These are phyloP conservation scores for Pittosporum tobira DNA, from an alignment of 129 eudicot genomes.

Conservation along the genomic window DNA sequence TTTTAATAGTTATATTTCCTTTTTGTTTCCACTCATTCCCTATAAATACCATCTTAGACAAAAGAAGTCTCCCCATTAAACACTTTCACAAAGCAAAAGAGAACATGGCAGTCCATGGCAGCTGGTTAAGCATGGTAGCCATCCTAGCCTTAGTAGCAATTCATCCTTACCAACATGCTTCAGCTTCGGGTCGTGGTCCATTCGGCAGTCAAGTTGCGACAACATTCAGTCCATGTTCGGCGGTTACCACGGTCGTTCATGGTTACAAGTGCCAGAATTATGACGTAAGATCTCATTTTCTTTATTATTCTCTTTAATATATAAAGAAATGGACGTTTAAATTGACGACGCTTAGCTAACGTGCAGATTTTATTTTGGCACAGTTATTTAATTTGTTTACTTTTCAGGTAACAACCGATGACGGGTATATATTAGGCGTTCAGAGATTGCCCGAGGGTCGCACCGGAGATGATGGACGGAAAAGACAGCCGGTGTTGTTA, in stretches of 20 bases:
- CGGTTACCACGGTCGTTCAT: conserved; percentile 29
- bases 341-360: not conserved
- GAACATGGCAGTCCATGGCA: conserved; percentile 9
- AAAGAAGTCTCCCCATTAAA: not conserved
- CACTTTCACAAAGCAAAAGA: not conserved
- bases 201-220: conserved; percentile 9
- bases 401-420: conserved; percentile 61
- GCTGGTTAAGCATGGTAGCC: conserved; percentile 5
- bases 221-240: conserved; percentile 42
- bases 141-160: not conserved
- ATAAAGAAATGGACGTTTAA: too few species aligned
- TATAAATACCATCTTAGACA: not conserved
- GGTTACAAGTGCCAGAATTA: conserved; percentile 65
- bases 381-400: not conserved
- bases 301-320: too few species aligned
- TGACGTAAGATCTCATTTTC: conserved; percentile 17
- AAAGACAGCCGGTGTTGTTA: conserved; percentile 57
- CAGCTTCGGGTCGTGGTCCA: conserved; percentile 23
- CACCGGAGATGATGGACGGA: conserved; percentile 17
- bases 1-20: too few species aligned
- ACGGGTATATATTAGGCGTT: conserved; percentile 71
- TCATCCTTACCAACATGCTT: conserved; percentile 18
- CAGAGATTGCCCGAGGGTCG: conserved; percentile 58
- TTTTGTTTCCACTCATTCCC: not conserved
- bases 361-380: not conserved